Percentiles rank a stretch among this genome's conserved stretches.
These are phyloP conservation scores for Suillus decipiens DNA, from an alignment of 768 basidiomycete genomes.

Conservation along the genomic window DNA sequence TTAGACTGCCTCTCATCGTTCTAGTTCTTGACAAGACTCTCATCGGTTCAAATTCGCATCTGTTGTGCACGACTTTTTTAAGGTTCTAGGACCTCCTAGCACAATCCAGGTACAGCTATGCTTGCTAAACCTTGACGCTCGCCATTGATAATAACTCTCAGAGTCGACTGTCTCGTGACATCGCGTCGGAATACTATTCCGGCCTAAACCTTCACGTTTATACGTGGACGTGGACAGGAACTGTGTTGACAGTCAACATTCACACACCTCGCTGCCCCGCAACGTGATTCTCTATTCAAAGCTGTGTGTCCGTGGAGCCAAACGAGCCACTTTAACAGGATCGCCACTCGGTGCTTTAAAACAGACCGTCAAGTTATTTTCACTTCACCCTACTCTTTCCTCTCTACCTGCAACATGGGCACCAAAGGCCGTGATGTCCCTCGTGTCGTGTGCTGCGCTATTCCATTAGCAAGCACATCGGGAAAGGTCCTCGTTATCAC, in stretches of 20 bases:
- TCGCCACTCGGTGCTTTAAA: background rate
- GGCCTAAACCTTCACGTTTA: background rate
- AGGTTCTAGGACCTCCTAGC: background rate
- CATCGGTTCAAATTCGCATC: background rate
- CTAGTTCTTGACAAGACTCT: background rate
- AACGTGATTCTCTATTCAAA: background rate
- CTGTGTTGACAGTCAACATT: constrained; percentile 6
- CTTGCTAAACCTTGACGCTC: constrained; percentile 1
- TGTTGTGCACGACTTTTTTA: background rate
- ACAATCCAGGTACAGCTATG: background rate
- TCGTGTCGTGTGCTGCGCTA: constrained; percentile 89
- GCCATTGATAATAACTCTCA: background rate
- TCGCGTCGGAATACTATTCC: background rate
- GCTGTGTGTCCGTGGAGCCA: constrained; percentile 2
- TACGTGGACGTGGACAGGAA: constrained; percentile 7
- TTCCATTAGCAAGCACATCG: constrained; percentile 73
- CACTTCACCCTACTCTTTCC: background rate
- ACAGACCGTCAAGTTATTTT: background rate
- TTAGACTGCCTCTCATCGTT: background rate
- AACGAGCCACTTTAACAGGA: background rate
- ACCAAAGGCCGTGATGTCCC: constrained; percentile 80
- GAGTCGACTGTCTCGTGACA: constrained; percentile 6
- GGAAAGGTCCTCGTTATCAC: constrained; percentile 84
- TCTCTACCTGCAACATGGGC: constrained; percentile 35
- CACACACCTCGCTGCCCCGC: constrained; percentile 8